Evolutionary conservation across 2,329 filamentous ascomycete genomes (phyloP).

Genomic region (Onygenales sp.): DNA sequence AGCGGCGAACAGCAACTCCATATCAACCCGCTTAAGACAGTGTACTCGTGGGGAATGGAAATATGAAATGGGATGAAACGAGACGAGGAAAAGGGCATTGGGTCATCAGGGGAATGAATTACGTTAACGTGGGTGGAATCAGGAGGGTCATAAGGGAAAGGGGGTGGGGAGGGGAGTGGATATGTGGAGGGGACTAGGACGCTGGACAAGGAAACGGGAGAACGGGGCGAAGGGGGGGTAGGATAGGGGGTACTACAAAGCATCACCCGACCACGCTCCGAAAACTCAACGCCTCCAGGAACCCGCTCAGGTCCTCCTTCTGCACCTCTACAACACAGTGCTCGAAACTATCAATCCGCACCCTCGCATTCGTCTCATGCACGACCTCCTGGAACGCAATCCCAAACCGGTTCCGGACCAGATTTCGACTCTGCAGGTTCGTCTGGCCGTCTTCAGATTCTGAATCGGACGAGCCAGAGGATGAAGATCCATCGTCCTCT

Average conservation of each 20-base stretch:
- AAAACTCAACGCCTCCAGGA: slow-evolving; percentile 84
- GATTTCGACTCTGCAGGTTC: slow-evolving; percentile 49
- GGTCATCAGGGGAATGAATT: not conserved
- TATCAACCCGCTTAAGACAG: too few species aligned
- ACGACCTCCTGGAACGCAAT: slow-evolving; percentile 94
- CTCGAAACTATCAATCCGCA: slow-evolving; percentile 93
- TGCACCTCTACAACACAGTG: slow-evolving; percentile 96
- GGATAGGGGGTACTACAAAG: not conserved
- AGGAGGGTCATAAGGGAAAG: too few species aligned
- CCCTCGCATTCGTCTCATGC: slow-evolving; percentile 76
- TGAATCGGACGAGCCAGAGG: slow-evolving; percentile 38
- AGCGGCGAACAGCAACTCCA: too few species aligned
- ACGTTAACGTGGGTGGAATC: too few species aligned
- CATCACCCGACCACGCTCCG: slow-evolving; percentile 62
- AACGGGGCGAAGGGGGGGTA: not conserved
- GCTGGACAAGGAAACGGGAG: too few species aligned
- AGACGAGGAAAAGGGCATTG: not conserved
- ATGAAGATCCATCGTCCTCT: slow-evolving; percentile 46
- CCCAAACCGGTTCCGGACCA: slow-evolving; percentile 81
- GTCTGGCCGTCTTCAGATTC: slow-evolving; percentile 48
- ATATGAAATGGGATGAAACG: not conserved
- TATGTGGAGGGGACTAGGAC: not conserved
- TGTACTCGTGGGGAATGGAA: not conserved
- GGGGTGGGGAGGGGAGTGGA: too few species aligned
- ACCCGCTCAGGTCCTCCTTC: slow-evolving; percentile 85